Evolutionary conservation across 208 protist species (phyloP).

Genomic region (Balamuthia mandrillaris): DNA sequence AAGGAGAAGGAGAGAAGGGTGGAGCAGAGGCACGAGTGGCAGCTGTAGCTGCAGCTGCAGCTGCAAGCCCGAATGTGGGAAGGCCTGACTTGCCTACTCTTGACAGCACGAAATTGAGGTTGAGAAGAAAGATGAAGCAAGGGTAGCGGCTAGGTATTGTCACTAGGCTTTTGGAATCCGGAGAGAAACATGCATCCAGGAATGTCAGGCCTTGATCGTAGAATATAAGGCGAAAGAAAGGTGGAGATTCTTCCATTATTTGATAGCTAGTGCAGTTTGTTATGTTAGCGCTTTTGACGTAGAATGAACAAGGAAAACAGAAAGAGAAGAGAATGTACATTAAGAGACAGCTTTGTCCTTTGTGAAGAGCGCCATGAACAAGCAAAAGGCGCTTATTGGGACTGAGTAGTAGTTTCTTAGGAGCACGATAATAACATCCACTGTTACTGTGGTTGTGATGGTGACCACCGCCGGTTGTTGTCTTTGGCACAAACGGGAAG

Average conservation of each 20-base stretch:
- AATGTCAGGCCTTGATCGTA: conserved; percentile 39
- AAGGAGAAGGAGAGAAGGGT: too few relatives aligned
- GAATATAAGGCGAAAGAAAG: conserved; percentile 30
- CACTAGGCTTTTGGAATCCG: conserved; percentile 32
- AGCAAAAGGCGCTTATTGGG: conserved; percentile 30
- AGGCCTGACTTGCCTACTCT: conserved; percentile 1
- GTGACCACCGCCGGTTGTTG: too few relatives aligned
- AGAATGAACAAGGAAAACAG: background rate
- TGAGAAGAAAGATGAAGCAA: conserved; percentile 37
- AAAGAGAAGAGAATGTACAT: background rate
- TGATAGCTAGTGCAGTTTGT: background rate
- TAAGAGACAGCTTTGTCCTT: conserved; percentile 19
- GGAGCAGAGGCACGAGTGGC: background rate
- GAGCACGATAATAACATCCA: too few relatives aligned
- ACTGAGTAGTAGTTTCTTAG: conserved; percentile 25
- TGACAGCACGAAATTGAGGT: conserved; percentile 28
- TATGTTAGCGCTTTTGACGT: background rate
- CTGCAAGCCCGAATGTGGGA: too few relatives aligned
- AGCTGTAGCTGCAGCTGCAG: too few relatives aligned
- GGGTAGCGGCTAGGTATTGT: conserved; percentile 32
- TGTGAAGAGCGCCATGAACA: conserved; percentile 7
- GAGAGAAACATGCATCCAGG: conserved; percentile 43
- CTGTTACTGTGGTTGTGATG: too few relatives aligned
- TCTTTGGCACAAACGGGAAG: background rate
- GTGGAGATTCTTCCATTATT: conserved; percentile 11